Conservation (phyloP, 176 grass and related monocot genomes). For the Eleusine coracana region DNA sequence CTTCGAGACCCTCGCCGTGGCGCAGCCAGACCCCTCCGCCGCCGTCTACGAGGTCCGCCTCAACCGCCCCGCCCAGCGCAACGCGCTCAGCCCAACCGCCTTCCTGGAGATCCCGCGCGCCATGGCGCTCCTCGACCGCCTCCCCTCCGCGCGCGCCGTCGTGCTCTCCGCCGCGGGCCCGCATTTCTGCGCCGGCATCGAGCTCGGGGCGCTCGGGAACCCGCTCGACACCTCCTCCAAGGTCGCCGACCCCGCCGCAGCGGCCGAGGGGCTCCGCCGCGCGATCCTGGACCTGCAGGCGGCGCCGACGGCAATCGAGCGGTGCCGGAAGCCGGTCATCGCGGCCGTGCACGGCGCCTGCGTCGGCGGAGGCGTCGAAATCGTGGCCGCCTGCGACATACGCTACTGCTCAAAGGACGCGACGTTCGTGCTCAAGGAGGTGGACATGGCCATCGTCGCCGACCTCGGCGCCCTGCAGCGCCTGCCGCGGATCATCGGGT, state of each 20-base stretch:
- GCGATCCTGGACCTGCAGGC: conserved; percentile 62
- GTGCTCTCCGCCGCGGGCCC: conserved; percentile 59
- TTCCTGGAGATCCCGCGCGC: conserved; percentile 84
- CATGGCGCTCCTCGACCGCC: conserved; percentile 70
- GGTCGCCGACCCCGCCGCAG: conserved; percentile 40
- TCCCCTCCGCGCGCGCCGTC: conserved; percentile 66
- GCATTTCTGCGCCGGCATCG: conserved; percentile 85
- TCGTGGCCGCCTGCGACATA: conserved; percentile 76
- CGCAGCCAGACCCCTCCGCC: conserved; percentile 50
- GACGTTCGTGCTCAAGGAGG: conserved; percentile 85
- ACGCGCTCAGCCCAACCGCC: conserved; percentile 67
- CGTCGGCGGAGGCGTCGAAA: conserved; percentile 69
- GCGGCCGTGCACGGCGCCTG: conserved; percentile 76
- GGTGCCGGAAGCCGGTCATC: conserved; percentile 77
- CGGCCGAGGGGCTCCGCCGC: conserved; percentile 56
- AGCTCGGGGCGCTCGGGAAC: conserved; percentile 56
- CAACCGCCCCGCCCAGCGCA: conserved; percentile 74
- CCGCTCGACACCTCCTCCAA: conserved; percentile 1
- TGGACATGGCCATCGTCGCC: conserved; percentile 83
- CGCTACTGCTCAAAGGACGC: conserved; percentile 65
- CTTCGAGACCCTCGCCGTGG: conserved; percentile 65
- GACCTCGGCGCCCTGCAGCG: conserved; percentile 79
- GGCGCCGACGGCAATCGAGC: conserved; percentile 63
- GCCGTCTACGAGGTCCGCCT: conserved; percentile 70
- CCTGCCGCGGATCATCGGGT: conserved; percentile 64